These are phyloP conservation scores for Daldinia decipiens DNA, from an alignment of 495 filamentous ascomycete genomes.

Conservation along the genomic window DNA sequence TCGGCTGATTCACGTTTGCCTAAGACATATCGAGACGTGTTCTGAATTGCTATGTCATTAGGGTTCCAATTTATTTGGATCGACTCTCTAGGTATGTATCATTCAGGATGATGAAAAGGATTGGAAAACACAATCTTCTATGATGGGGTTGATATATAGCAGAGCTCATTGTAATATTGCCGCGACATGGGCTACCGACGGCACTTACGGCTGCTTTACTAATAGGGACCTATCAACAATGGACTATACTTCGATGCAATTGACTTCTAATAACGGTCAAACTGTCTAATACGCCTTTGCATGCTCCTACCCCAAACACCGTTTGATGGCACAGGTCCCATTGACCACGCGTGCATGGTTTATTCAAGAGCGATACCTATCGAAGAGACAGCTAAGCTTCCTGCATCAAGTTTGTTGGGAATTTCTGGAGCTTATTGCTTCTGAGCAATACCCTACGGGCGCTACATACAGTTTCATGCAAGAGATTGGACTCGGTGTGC, in stretches of 20 bases:
- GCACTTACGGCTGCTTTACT: slow-evolving; percentile 7
- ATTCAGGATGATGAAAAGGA: slow-evolving; percentile 24
- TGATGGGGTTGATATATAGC: slow-evolving; percentile 5
- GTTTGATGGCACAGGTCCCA: background rate
- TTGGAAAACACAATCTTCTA: background rate
- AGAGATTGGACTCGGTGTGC: background rate
- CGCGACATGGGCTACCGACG: background rate
- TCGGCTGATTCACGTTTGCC: background rate
- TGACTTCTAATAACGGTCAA: background rate
- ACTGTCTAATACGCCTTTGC: background rate
- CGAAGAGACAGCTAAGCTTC: slow-evolving; percentile 44
- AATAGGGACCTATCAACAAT: background rate
- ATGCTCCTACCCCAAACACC: background rate
- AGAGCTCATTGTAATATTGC: background rate
- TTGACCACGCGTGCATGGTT: slow-evolving; percentile 46
- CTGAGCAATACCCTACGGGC: slow-evolving; percentile 22
- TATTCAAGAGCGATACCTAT: slow-evolving; percentile 49
- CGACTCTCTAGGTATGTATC: slow-evolving; percentile 25
- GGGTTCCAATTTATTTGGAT: slow-evolving; percentile 41
- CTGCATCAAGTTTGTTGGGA: slow-evolving; percentile 47
- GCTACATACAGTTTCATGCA: background rate
- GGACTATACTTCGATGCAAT: background rate
- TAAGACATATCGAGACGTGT: slow-evolving; percentile 7
- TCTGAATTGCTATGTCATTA: background rate
- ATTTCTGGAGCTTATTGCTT: slow-evolving; percentile 31